A percentile compares a stretch with the other conserved stretches of the same genome.
phyloP scores from a whole-genome alignment of 2,329 filamentous ascomycete species.

The Penicillium expansum region DNA sequence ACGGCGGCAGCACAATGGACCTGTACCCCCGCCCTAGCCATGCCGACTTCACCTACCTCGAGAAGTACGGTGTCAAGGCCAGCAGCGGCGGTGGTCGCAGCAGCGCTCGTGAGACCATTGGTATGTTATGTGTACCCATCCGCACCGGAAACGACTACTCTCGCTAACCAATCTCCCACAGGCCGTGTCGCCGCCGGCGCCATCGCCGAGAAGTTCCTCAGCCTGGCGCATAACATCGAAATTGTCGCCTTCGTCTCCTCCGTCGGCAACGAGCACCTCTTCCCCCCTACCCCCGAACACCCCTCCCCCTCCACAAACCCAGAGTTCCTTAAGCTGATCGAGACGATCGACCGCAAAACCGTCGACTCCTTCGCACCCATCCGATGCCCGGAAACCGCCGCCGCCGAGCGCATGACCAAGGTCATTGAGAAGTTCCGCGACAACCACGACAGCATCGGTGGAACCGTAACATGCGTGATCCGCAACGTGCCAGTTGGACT shows the following conservation, averaged over 20 bases:
- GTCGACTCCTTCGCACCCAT: slow-evolving; percentile 86
- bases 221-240: slow-evolving; percentile 76
- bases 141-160: not conserved
- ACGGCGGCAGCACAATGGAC: slow-evolving; percentile 86
- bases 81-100: slow-evolving; percentile 85
- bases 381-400: slow-evolving; percentile 71
- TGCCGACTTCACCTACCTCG: slow-evolving; percentile 94
- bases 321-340: slow-evolving; percentile 70
- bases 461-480: slow-evolving; percentile 91
- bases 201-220: slow-evolving; percentile 90
- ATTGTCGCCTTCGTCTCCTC: slow-evolving; percentile 88
- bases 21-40: slow-evolving; percentile 86
- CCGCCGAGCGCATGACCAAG: slow-evolving; percentile 70
- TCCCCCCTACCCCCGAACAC: slow-evolving; percentile 66
- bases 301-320: slow-evolving; percentile 72
- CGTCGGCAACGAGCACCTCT: slow-evolving; percentile 76
- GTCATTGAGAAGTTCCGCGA: slow-evolving; percentile 76
- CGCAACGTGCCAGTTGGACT: slow-evolving; percentile 79
- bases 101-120: slow-evolving; percentile 93
- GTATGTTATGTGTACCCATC: slow-evolving; percentile 36
- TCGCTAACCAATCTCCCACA: slow-evolving; percentile 25
- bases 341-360: slow-evolving; percentile 67
- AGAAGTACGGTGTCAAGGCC: slow-evolving; percentile 95
- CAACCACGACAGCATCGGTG: slow-evolving; percentile 82
- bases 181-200: slow-evolving; percentile 84